Percentiles rank a stretch among this genome's conserved stretches.
Conservation (phyloP, 208 protist genomes). For the Strigomonas galati region DNA sequence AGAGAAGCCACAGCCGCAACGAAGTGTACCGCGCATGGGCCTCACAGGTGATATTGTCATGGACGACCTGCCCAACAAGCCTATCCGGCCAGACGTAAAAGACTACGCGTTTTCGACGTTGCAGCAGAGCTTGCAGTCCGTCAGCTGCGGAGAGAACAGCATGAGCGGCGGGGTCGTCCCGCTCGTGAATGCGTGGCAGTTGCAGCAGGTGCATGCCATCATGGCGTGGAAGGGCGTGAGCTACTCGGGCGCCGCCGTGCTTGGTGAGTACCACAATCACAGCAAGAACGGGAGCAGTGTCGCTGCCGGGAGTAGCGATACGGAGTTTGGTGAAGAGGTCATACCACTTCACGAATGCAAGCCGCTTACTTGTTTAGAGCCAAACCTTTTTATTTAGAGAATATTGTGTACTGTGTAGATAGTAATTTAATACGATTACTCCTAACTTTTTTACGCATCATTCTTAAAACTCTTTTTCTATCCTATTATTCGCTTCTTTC, state of each 20-base stretch:
- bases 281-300: background rate
- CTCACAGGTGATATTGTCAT: background rate
- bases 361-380: background rate
- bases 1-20: background rate
- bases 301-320: background rate
- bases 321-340: background rate
- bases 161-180: background rate
- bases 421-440: too few species aligned
- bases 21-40: too few species aligned
- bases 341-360: background rate
- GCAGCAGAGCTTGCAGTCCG: background rate
- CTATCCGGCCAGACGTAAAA: background rate
- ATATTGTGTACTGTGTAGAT: too few species aligned
- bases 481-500: background rate
- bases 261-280: background rate
- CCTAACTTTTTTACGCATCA: background rate
- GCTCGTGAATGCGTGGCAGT: background rate
- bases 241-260: background rate
- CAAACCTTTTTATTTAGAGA: background rate
- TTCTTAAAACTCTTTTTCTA: constrained; percentile 1
- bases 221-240: background rate
- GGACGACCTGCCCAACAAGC: background rate
- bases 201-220: background rate
- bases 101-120: background rate
- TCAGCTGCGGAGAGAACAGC: background rate